Conservation (phyloP, 768 basidiomycete species). For the Mycena floridula region DNA sequence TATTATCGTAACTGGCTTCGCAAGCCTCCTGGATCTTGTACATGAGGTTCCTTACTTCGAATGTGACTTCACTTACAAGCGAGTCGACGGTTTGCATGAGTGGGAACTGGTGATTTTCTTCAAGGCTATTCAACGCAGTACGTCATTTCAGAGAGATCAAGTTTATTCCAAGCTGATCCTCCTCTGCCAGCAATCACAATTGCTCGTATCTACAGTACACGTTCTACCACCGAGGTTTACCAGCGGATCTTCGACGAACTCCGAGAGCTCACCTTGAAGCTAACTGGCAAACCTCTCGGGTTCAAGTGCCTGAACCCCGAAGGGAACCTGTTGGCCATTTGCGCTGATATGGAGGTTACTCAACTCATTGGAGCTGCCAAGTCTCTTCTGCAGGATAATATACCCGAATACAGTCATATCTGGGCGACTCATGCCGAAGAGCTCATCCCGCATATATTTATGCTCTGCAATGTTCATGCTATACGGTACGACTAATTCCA, state of each 20-base stretch:
- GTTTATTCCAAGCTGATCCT: slow-evolving; percentile 1
- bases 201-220: slow-evolving; percentile 3
- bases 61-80: slow-evolving; percentile 6
- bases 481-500: no score
- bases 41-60: slow-evolving; percentile 9
- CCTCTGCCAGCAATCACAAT: slow-evolving; percentile 2
- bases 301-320: slow-evolving; percentile 2
- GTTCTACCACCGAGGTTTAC: slow-evolving; percentile 3
- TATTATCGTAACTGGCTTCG: slow-evolving; percentile 6
- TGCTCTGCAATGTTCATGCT: no score
- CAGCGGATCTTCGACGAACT: slow-evolving; percentile 3
- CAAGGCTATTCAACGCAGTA: slow-evolving; percentile 6
- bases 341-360: slow-evolving; percentile 9
- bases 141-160: slow-evolving; percentile 1
- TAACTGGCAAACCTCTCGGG: slow-evolving; percentile 4
- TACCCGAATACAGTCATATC: slow-evolving; percentile 4
- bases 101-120: slow-evolving; percentile 8
- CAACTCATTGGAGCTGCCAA: slow-evolving; percentile 3
- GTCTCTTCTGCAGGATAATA: slow-evolving; percentile 7
- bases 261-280: neutral
- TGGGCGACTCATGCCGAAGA: no score
- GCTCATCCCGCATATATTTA: no score
- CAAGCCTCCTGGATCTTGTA: slow-evolving; percentile 5
- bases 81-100: slow-evolving; percentile 3
- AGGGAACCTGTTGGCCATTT: slow-evolving; percentile 7